phyloP scores from a whole-genome alignment of 192 early-diverging fungal species.

The Mortierella claussenii region DNA sequence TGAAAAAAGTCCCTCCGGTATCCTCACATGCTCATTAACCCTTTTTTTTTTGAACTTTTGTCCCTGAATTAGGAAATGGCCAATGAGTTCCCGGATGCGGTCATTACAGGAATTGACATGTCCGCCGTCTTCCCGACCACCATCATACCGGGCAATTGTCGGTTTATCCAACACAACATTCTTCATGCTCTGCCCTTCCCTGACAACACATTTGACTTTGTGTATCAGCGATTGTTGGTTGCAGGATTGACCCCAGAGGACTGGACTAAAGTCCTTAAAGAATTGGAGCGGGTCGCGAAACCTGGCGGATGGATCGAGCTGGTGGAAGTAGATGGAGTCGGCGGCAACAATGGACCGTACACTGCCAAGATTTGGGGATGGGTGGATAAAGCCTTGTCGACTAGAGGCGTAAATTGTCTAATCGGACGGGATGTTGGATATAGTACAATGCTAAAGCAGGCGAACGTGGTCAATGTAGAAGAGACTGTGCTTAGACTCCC shows the following conservation, averaged over 20 bases:
- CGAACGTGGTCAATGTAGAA: constrained; percentile 16
- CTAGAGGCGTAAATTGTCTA: constrained; percentile 3
- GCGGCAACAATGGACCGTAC: constrained; percentile 38
- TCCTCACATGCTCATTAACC: neutral
- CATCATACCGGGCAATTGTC: constrained; percentile 49
- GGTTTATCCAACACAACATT: constrained; percentile 38
- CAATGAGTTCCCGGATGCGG: constrained; percentile 53
- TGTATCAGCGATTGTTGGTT: constrained; percentile 39
- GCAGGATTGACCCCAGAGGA: constrained; percentile 27
- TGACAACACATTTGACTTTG: constrained; percentile 55
- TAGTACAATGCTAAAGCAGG: neutral
- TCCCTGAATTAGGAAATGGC: constrained; percentile 55
- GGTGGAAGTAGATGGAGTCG: constrained; percentile 27
- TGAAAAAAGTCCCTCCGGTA: neutral
- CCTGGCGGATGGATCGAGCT: constrained; percentile 53
- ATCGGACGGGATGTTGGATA: constrained; percentile 14
- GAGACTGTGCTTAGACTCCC: constrained; percentile 16
- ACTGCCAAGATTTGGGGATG: constrained; percentile 34
- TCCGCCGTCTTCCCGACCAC: constrained; percentile 39
- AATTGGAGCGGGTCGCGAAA: constrained; percentile 41
- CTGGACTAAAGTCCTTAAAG: constrained; percentile 26
- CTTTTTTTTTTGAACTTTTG: neutral
- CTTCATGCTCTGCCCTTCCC: constrained; percentile 34
- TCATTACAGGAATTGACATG: constrained; percentile 60
- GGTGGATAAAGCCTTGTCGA: constrained; percentile 10